These are phyloP conservation scores for Lachancea cidri DNA, from an alignment of 805 yeast species.

Conservation along the genomic window DNA sequence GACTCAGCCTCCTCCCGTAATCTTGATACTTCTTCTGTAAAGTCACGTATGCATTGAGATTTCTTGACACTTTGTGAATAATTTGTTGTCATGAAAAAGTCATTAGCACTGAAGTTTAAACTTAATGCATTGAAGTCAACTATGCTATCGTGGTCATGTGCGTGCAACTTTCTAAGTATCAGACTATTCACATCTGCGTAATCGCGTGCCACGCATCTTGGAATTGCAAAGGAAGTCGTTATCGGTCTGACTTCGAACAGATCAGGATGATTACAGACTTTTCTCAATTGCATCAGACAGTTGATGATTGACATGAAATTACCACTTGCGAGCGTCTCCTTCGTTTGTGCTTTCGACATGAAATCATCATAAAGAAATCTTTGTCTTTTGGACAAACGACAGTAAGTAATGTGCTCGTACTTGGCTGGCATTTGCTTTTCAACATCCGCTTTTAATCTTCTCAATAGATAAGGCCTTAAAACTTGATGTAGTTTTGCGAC, in stretches of 20 bases:
- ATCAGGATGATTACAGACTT: constrained; percentile 96
- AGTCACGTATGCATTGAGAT: constrained; percentile 44
- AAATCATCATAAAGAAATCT: constrained; percentile 91
- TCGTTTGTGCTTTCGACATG: constrained; percentile 94
- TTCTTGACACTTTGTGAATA: constrained; percentile 40
- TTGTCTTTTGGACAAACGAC: constrained; percentile 89
- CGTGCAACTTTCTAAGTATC: constrained; percentile 26
- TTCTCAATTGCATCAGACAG: constrained; percentile 95
- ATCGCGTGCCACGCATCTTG: constrained; percentile 51
- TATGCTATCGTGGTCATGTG: constrained; percentile 20
- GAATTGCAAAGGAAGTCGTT: constrained; percentile 80
- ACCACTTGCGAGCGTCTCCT: constrained; percentile 89
- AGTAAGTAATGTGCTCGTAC: constrained; percentile 89
- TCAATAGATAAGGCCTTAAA: constrained; percentile 81
- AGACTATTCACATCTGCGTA: constrained; percentile 41
- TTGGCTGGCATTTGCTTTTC: constrained; percentile 99
- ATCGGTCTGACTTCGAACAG: constrained; percentile 94
- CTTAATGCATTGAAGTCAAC: constrained; percentile 58
- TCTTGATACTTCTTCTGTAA: constrained; percentile 41
- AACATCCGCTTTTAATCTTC: constrained; percentile 92
- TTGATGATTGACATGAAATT: constrained; percentile 92
- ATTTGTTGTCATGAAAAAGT: constrained; percentile 39
- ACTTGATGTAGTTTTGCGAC: constrained; percentile 90
- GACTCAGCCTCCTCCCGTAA: constrained; percentile 31
- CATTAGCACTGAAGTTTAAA: constrained; percentile 47